A percentile compares a stretch with the other conserved stretches of the same genome.
Conservation (phyloP, 2,329 filamentous ascomycete species). For the Botrytis galanthina region DNA sequence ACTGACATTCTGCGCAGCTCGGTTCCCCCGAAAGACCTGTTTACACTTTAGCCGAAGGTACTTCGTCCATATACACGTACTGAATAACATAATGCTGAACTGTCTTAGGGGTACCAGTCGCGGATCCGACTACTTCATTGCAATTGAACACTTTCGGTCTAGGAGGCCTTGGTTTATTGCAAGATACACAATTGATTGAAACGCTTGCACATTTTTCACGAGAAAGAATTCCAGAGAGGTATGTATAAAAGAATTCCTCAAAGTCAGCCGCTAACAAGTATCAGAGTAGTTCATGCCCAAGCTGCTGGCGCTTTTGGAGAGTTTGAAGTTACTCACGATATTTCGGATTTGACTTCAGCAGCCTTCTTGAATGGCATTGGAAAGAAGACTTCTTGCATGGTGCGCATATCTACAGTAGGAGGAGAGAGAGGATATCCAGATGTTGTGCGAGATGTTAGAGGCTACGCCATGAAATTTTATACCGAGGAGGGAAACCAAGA, state of each 20-base stretch:
- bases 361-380: conserved; percentile 51
- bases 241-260: background rate
- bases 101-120: conserved; percentile 16
- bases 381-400: conserved; percentile 61
- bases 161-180: conserved; percentile 55
- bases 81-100: background rate
- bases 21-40: conserved; percentile 23
- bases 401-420: conserved; percentile 55
- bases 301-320: conserved; percentile 45
- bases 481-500: conserved; percentile 52
- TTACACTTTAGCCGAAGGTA: conserved; percentile 37
- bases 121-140: conserved; percentile 22
- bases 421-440: conserved; percentile 46
- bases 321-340: conserved; percentile 60
- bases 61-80: background rate
- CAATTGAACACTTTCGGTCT: conserved; percentile 24
- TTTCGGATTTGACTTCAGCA: conserved; percentile 56
- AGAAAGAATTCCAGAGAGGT: conserved; percentile 48
- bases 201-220: conserved; percentile 54
- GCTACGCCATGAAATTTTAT: conserved; percentile 50
- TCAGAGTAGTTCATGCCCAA: conserved; percentile 55
- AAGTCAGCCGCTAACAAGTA: background rate
- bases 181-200: conserved; percentile 64
- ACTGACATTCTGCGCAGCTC: conserved; percentile 9
- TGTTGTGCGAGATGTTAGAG: conserved; percentile 45